These are phyloP conservation scores for Cornus florida DNA, from an alignment of 148 eudicot genomes.

Conservation along the genomic window DNA sequence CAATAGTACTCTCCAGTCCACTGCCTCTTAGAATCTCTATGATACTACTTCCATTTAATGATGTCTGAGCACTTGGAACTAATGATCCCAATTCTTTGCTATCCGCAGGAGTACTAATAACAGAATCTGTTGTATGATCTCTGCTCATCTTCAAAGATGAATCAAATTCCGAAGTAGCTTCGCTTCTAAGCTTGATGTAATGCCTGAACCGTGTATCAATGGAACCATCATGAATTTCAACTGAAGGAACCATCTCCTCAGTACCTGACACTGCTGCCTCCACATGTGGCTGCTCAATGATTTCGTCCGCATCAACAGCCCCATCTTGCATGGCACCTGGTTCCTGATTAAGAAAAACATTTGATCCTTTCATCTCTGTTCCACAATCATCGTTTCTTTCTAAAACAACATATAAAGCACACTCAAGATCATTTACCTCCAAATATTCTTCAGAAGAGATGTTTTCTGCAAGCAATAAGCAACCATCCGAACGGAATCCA, in stretches of 20 bases:
- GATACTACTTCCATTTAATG: neutral
- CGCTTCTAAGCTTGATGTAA: neutral
- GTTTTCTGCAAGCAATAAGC: slow-evolving; percentile 18
- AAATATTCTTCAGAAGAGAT: slow-evolving; percentile 8
- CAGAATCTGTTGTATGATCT: neutral
- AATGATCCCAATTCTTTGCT: slow-evolving; percentile 3
- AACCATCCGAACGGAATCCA: slow-evolving; percentile 6
- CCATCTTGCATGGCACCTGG: slow-evolving; percentile 13
- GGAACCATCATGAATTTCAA: slow-evolving; percentile 6
- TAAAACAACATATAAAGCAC: neutral
- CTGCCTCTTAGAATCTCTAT: slow-evolving; percentile 3
- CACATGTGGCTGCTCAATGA: slow-evolving; percentile 7
- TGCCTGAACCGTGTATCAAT: slow-evolving; percentile 5
- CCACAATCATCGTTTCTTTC: slow-evolving; percentile 3
- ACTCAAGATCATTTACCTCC: slow-evolving; percentile 15
- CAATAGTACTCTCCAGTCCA: neutral
- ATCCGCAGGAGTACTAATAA: neutral
- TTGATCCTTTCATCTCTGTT: slow-evolving; percentile 3
- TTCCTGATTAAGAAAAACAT: slow-evolving; percentile 3
- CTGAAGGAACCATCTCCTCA: slow-evolving; percentile 4
- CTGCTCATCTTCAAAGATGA: neutral
- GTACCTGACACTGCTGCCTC: slow-evolving; percentile 5
- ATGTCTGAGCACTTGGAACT: neutral
- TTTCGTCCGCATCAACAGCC: slow-evolving; percentile 11
- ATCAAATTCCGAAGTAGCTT: neutral